Conservation (phyloP, 2,329 filamentous ascomycete species). For the Fusarium sp. region DNA sequence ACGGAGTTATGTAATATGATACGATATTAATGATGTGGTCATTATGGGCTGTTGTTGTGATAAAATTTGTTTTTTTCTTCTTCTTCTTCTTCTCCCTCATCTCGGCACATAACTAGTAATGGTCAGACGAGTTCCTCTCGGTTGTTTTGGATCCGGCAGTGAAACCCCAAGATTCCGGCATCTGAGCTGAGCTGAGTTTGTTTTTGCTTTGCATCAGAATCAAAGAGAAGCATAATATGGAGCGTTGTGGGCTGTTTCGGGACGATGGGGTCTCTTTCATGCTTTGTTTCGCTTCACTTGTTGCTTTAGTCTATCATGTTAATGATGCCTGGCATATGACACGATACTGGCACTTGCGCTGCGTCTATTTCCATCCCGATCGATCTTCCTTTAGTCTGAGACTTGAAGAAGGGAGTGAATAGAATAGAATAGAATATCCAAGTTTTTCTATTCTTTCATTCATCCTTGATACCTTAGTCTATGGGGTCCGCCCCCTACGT, state of each 20-base stretch:
- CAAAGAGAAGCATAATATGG: conserved; percentile 22
- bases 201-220: conserved; percentile 25
- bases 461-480: conserved; percentile 9
- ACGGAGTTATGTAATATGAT: too few relatives aligned
- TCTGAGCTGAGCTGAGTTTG: background rate
- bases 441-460: background rate
- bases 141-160: conserved; percentile 36
- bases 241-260: conserved; percentile 38
- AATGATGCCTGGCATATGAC: background rate
- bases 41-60: conserved; percentile 13
- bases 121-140: conserved; percentile 8
- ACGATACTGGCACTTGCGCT: conserved; percentile 1
- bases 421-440: background rate
- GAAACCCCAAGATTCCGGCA: conserved; percentile 35
- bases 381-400: conserved; percentile 7
- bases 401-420: conserved; percentile 2
- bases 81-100: too few relatives aligned
- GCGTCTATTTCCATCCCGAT: conserved; percentile 20
- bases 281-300: conserved; percentile 4
- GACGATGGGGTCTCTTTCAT: conserved; percentile 34
- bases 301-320: background rate
- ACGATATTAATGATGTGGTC: background rate
- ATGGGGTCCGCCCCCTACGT: conserved; percentile 16
- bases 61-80: background rate
- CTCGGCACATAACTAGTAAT: too few relatives aligned